Base-by-base conservation (phyloP, 2,329 filamentous ascomycete species). In the Orbilia ellipsospora region DNA sequence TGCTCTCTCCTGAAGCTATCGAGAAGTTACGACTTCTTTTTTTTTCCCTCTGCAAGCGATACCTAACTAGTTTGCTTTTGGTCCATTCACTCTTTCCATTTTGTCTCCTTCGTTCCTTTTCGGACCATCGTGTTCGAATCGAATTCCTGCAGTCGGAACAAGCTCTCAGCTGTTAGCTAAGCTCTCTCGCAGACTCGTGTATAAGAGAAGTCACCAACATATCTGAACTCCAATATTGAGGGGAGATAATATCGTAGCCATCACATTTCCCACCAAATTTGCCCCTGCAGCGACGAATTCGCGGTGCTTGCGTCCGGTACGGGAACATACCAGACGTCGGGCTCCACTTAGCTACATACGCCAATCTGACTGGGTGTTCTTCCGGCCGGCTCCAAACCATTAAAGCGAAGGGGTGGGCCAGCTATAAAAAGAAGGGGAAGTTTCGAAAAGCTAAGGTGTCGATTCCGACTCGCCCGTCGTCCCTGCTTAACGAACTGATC, bases 241-340 rank as follows among this genome's bases (percentile, higher is more conserved):
- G 15, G 16, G 44, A 18, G 44, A 48, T 15, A 18, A 48, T 15
- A 48, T 18, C 16, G 44, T 48, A n/a, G 13, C 16, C 13, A 48
- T 48, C 16, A 15, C 13, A 26, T 40, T 63, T 54, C 26, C 26
- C 40, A 52, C 63, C 61, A 55, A 73, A 73, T 73, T 74, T 74
- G 65, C 70, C 70, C 70, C 70, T 74, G 70, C 70, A 74, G 66
- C 66, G 26, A 63, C 48, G n/a, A 18, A 52, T 12, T n/a, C 44
- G 16, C 44, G 44, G 15, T 48, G 16, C 44, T 48, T 48, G 44
- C 16, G 16, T 18, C 31, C 31, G 31, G 31, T 36, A 36, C 44
- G 48, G 18, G 12, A 23, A 18, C n/a, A 69, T 69, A 69, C 50
- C 57, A 57, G 20, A 23, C 16, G 42, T 63, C 57, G 57, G 20